Evolutionary conservation across 2,329 filamentous ascomycete species (phyloP).

Genomic region (Cytospora chrysosperma): DNA sequence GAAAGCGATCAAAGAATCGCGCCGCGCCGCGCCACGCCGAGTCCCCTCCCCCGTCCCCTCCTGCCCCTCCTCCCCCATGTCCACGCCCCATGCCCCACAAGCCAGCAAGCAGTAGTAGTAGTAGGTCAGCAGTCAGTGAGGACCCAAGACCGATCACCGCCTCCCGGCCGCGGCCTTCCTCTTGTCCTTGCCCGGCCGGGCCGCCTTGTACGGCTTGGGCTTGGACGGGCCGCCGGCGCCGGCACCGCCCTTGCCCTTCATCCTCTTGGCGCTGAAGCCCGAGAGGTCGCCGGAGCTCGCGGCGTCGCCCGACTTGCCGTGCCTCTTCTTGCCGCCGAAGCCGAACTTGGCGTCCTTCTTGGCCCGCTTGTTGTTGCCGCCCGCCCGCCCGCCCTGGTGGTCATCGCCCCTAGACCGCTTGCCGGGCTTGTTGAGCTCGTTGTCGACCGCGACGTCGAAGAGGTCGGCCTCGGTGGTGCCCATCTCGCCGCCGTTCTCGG

Average conservation of each 20-base stretch:
- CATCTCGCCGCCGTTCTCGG: slow-evolving; percentile 62
- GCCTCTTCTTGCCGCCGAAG: slow-evolving; percentile 93
- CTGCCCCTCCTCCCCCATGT: no score
- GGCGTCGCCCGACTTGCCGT: slow-evolving; percentile 88
- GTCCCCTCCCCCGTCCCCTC: no score
- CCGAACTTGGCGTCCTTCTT: slow-evolving; percentile 96
- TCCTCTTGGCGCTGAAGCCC: slow-evolving; percentile 78
- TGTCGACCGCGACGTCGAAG: slow-evolving; percentile 86
- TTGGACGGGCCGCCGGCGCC: no score
- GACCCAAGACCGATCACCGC: no score
- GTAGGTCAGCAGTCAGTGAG: no score
- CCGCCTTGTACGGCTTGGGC: slow-evolving; percentile 39
- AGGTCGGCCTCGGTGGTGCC: slow-evolving; percentile 78
- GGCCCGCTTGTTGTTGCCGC: slow-evolving; percentile 70
- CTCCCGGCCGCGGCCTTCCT: slow-evolving; percentile 45
- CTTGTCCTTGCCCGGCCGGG: slow-evolving; percentile 51
- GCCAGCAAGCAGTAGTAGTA: no score
- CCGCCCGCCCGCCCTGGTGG: slow-evolving; percentile 37
- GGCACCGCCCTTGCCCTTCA: slow-evolving; percentile 61
- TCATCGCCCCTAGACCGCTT: slow-evolving; percentile 40
- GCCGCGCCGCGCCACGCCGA: no score
- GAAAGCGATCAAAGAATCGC: background rate
- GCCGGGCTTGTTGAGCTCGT: slow-evolving; percentile 52
- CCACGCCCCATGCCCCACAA: no score
- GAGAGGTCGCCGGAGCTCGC: slow-evolving; percentile 76